A percentile compares a stretch with the other conserved stretches of the same genome.
Evolutionary conservation across 2,329 filamentous ascomycete species (phyloP).

Genomic region (Orbilia quercus): DNA sequence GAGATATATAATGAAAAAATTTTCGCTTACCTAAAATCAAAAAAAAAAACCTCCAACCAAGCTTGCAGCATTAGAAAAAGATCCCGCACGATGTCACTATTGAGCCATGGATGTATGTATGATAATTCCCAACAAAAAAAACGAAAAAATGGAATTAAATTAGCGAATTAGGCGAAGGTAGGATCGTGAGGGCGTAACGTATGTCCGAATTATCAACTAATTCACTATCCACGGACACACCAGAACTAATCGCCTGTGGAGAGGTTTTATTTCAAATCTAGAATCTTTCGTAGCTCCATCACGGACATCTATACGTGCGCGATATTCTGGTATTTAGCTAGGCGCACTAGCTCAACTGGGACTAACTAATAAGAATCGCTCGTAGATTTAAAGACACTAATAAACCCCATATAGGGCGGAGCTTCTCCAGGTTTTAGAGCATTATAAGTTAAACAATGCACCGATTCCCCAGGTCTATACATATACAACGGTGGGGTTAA

Average conservation of each 20-base stretch:
- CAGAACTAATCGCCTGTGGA: slow-evolving; percentile 2
- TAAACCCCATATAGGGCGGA: background rate
- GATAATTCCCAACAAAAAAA: background rate
- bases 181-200: no score
- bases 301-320: no score
- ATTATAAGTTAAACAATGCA: slow-evolving; percentile 1
- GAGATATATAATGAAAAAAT: background rate
- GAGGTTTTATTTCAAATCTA: slow-evolving; percentile 43
- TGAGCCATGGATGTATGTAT: background rate
- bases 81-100: background rate
- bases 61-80: background rate
- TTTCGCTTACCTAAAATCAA: no score
- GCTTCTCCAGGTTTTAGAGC: slow-evolving; percentile 16
- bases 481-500: slow-evolving; percentile 30
- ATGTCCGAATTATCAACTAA: slow-evolving; percentile 33
- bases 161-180: background rate
- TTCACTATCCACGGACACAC: slow-evolving; percentile 13
- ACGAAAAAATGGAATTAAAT: slow-evolving; percentile 1
- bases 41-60: no score
- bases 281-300: background rate
- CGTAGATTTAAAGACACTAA: background rate
- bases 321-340: no score
- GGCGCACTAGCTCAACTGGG: background rate
- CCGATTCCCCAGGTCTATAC: slow-evolving; percentile 12
- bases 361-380: background rate